These are phyloP conservation scores for Sporothrix euskadiensis DNA, from an alignment of 2,329 filamentous ascomycete species.

Conservation along the genomic window DNA sequence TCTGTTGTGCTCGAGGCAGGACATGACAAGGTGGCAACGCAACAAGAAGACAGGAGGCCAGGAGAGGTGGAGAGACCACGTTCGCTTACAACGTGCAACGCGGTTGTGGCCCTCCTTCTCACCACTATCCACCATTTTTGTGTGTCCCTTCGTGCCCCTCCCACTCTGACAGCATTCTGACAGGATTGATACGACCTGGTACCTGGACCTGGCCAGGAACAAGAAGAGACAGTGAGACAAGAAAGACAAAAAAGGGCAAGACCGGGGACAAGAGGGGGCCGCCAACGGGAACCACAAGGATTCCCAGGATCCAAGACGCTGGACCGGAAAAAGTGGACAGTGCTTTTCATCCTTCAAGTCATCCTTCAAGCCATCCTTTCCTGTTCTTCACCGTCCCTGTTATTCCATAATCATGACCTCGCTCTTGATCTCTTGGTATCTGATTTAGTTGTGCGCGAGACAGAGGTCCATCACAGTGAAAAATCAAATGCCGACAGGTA, in stretches of 20 bases:
- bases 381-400: not conserved
- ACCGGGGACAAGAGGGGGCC: not conserved
- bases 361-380: not conserved
- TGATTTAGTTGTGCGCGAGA: not conserved
- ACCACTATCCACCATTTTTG: not conserved
- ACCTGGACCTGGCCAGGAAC: not conserved
- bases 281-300: not conserved
- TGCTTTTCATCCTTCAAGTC: not conserved
- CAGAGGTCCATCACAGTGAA: not conserved
- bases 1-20: slow-evolving; percentile 1
- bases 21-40: not conserved
- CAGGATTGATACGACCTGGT: slow-evolving; percentile 9
- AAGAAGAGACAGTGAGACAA: too few species aligned
- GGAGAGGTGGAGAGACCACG: not conserved
- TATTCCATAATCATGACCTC: not conserved
- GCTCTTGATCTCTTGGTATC: too few species aligned
- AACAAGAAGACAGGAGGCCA: not conserved
- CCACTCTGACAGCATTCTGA: not conserved
- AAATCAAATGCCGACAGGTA: not conserved
- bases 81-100: slow-evolving; percentile 9
- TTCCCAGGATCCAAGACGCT: slow-evolving; percentile 16
- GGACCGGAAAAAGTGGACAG: slow-evolving; percentile 8
- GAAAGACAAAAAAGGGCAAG: not conserved
- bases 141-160: not conserved
- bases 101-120: not conserved